Percentiles rank a stretch among this genome's conserved stretches.
Evolutionary conservation across 1,284 basidiomycete species (phyloP).

Genomic region (Irpex sp.): DNA sequence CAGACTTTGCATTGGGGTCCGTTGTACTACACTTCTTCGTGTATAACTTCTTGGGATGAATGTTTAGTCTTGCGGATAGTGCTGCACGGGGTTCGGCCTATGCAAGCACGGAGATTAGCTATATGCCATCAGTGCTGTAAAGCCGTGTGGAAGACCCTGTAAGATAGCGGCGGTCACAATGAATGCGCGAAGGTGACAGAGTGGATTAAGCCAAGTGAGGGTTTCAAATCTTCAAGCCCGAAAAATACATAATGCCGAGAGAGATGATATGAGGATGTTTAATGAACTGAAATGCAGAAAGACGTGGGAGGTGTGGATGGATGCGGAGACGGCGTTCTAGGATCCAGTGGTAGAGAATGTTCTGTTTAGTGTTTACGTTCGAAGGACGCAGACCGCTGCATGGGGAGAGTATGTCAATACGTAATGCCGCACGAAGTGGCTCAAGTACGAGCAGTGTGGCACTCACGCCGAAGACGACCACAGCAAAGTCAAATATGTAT

Average conservation of each 20-base stretch:
- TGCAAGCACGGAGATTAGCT: background rate
- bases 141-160: background rate
- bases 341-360: background rate
- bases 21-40: slow-evolving; percentile 98
- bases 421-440: background rate
- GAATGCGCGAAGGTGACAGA: background rate
- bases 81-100: slow-evolving; percentile 1
- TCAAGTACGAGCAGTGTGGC: background rate
- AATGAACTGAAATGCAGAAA: background rate
- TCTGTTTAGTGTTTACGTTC: slow-evolving; percentile 39
- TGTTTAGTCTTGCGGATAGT: background rate
- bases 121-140: background rate
- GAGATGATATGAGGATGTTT: background rate
- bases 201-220: background rate
- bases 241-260: background rate
- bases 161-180: too few relatives aligned
- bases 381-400: slow-evolving; percentile 67
- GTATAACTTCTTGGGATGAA: slow-evolving; percentile 89
- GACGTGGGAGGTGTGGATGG: background rate
- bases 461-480: slow-evolving; percentile 74
- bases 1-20: slow-evolving; percentile 91
- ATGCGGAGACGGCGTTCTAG: background rate
- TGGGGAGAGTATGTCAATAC: background rate
- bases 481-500: slow-evolving; percentile 77
- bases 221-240: background rate